Evolutionary conservation across 1,284 basidiomycete species (phyloP).

Genomic region (Ustilago tritici): DNA sequence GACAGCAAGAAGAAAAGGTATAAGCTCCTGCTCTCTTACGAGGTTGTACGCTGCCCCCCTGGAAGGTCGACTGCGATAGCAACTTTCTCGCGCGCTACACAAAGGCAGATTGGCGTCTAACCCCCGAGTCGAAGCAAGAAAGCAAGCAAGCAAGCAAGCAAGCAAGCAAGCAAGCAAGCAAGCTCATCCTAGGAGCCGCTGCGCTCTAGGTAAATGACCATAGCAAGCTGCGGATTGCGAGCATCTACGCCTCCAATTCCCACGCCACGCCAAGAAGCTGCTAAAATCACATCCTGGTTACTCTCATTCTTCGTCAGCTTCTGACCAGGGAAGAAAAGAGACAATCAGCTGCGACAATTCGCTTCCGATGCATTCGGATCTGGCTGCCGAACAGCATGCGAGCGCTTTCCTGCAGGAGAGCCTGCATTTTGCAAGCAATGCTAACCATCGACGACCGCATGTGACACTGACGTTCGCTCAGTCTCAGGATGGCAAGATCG

Average conservation of each 20-base stretch:
- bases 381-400: conserved; percentile 18
- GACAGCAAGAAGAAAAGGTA: neutral
- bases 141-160: too few species aligned
- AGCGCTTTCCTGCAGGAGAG: conserved; percentile 16
- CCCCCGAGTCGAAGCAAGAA: too few species aligned
- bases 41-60: too few species aligned
- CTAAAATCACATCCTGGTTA: neutral
- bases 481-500: conserved; percentile 92
- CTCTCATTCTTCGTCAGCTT: neutral
- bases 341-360: neutral
- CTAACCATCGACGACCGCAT: conserved; percentile 26
- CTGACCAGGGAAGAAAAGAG: neutral
- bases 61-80: too few species aligned
- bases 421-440: conserved; percentile 8
- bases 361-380: conserved; percentile 5
- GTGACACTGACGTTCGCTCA: conserved; percentile 94
- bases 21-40: too few species aligned
- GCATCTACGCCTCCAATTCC: neutral
- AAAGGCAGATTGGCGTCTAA: too few species aligned
- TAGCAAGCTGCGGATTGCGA: too few species aligned
- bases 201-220: too few species aligned
- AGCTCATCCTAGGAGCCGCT: too few species aligned
- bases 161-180: too few species aligned
- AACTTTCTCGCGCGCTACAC: too few species aligned
- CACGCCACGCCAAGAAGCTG: neutral